Evolutionary conservation across 2,329 filamentous ascomycete genomes (phyloP).

Genomic region (Talaromyces islandicus): DNA sequence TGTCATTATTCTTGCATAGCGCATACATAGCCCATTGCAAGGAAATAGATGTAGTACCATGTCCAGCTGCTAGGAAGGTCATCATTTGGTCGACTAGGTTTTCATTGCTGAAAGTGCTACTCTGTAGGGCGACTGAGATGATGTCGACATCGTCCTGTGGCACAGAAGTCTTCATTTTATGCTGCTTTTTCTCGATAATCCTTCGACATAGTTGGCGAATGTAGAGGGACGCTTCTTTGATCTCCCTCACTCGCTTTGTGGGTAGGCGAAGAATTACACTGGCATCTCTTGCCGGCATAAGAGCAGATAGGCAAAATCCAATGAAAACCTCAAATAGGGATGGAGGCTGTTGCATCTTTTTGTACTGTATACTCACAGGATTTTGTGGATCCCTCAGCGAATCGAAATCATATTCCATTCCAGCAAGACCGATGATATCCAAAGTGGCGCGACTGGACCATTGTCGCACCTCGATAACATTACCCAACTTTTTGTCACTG

Average conservation of each 20-base stretch:
- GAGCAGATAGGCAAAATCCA: constrained; percentile 13
- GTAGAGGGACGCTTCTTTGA: constrained; percentile 49
- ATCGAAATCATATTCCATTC: constrained; percentile 65
- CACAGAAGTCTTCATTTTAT: constrained; percentile 33
- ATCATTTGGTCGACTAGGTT: constrained; percentile 83
- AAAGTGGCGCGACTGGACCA: constrained; percentile 66
- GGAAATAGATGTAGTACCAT: constrained; percentile 71
- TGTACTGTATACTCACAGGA: constrained; percentile 43
- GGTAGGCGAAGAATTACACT: constrained; percentile 61
- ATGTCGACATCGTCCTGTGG: constrained; percentile 56
- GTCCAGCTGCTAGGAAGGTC: constrained; percentile 79
- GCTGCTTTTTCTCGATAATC: constrained; percentile 66
- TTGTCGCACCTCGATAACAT: constrained; percentile 48
- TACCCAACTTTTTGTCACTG: constrained; percentile 19
- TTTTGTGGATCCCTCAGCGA: constrained; percentile 57
- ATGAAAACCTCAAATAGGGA: background rate
- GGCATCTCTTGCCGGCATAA: constrained; percentile 38
- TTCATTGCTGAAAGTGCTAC: constrained; percentile 68
- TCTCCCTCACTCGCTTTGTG: constrained; percentile 61
- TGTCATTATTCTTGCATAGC: constrained; percentile 58
- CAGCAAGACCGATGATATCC: constrained; percentile 69
- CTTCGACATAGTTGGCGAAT: constrained; percentile 63
- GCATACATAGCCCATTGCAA: constrained; percentile 71
- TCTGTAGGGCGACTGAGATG: constrained; percentile 71
- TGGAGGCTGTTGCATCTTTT: constrained; percentile 13